These are phyloP conservation scores for Daldinia eschscholtzii DNA, from an alignment of 2,329 filamentous ascomycete genomes.

Conservation along the genomic window DNA sequence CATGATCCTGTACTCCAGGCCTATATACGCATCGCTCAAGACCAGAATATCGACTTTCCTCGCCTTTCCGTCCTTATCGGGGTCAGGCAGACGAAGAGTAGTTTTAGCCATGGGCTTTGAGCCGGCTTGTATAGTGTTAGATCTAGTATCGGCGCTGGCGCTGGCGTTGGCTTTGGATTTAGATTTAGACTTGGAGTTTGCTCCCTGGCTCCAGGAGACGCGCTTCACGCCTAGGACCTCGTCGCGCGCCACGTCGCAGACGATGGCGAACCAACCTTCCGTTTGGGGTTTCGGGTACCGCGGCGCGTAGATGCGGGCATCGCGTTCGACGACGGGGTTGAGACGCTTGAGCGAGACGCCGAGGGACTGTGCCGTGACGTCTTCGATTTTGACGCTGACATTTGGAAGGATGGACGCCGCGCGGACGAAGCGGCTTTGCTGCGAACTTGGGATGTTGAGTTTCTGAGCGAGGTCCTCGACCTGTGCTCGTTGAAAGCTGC, in stretches of 20 bases:
- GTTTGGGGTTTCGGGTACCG: slow-evolving; percentile 94
- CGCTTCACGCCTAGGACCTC: slow-evolving; percentile 90
- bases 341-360: slow-evolving; percentile 73
- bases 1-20: slow-evolving; percentile 69
- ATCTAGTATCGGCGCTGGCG: background rate
- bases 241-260: slow-evolving; percentile 75
- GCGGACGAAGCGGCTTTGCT: slow-evolving; percentile 65
- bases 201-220: slow-evolving; percentile 73
- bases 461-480: slow-evolving; percentile 60
- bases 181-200: background rate
- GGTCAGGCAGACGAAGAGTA: slow-evolving; percentile 71
- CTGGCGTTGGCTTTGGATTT: background rate
- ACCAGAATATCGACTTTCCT: slow-evolving; percentile 80
- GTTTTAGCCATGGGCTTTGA: slow-evolving; percentile 66
- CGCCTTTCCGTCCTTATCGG: slow-evolving; percentile 56
- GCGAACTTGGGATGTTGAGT: slow-evolving; percentile 62
- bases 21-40: slow-evolving; percentile 88
- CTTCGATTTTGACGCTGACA: slow-evolving; percentile 71
- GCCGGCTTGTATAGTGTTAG: slow-evolving; percentile 54
- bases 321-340: slow-evolving; percentile 74
- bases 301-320: slow-evolving; percentile 85
- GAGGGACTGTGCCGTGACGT: slow-evolving; percentile 72
- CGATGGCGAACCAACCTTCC: slow-evolving; percentile 90
- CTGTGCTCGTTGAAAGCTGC: slow-evolving; percentile 42
- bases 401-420: slow-evolving; percentile 77